Percentiles rank a stretch among this genome's conserved stretches.
Evolutionary conservation across 1,284 basidiomycete genomes (phyloP).

Genomic region (Pseudomicrostroma phylloplanum): DNA sequence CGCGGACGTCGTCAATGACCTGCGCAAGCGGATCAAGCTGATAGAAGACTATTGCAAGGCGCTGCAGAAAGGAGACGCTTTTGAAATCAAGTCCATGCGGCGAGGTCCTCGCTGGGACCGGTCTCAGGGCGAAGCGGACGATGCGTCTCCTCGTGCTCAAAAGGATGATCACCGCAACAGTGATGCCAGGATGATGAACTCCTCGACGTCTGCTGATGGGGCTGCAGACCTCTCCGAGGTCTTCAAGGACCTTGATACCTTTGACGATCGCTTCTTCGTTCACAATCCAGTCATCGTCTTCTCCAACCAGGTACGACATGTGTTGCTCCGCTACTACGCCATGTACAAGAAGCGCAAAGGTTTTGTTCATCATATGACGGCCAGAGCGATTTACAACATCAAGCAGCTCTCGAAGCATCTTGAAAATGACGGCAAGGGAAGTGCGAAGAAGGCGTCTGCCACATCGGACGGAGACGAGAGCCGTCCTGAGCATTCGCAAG

Average conservation of each 20-base stretch:
- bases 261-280: conserved; percentile 84
- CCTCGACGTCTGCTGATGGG: not conserved
- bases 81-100: not conserved
- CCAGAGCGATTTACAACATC: conserved; percentile 54
- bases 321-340: conserved; percentile 84
- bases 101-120: not conserved
- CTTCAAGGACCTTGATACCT: conserved; percentile 69
- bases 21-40: conserved; percentile 51
- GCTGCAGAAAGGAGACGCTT: conserved; percentile 45
- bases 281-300: conserved; percentile 79
- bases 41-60: conserved; percentile 62
- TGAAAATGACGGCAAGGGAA: conserved; percentile 2
- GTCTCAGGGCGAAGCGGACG: conserved; percentile 10
- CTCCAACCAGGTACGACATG: conserved; percentile 71
- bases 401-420: conserved; percentile 32
- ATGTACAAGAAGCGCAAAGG: conserved; percentile 68
- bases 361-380: conserved; percentile 80
- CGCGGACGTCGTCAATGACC: conserved; percentile 13
- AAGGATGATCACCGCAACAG: not conserved
- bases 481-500: not conserved
- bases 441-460: conserved; percentile 5
- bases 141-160: not conserved
- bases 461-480: not conserved
- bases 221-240: conserved; percentile 44
- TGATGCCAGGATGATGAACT: not conserved